Conservation (phyloP, 1,139 yeast genomes). For the Eremothecium cymbalariae region DNA sequence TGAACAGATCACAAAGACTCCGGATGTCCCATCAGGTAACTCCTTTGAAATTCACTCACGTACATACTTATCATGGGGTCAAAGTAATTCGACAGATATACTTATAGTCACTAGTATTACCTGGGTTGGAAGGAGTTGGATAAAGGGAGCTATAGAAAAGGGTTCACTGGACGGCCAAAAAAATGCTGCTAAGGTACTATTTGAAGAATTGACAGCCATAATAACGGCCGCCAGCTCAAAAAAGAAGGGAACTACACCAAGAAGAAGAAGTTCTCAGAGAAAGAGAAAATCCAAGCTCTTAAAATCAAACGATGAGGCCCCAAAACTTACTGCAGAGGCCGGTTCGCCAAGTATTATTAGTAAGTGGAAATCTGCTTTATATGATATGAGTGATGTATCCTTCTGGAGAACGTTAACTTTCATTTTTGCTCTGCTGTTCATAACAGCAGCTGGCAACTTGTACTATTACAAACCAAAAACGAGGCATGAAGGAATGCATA, state of each 20-base stretch:
- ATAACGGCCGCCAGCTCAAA: conserved; percentile 31
- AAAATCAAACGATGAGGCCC: conserved; percentile 18
- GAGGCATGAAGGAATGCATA: no score
- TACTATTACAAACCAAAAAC: no score
- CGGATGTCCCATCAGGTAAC: conserved; percentile 93
- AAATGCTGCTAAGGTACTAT: conserved; percentile 52
- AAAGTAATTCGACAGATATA: conserved; percentile 56
- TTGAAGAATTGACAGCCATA: conserved; percentile 48
- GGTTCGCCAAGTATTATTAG: neutral
- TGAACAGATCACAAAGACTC: conserved; percentile 65
- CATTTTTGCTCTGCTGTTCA: neutral
- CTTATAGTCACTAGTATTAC: conserved; percentile 60
- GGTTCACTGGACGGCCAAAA: conserved; percentile 90
- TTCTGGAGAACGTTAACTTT: neutral
- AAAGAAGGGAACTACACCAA: conserved; percentile 23
- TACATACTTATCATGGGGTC: conserved; percentile 67
- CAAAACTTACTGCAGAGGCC: neutral
- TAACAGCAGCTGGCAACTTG: no score
- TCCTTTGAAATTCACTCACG: conserved; percentile 69
- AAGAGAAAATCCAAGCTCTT: conserved; percentile 12
- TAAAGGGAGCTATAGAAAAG: conserved; percentile 83
- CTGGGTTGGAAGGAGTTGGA: conserved; percentile 93
- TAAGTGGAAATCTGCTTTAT: neutral
- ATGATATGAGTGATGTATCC: neutral
- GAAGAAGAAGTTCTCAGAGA: conserved; percentile 21